A percentile compares a stretch with the other conserved stretches of the same genome.
phyloP scores from a whole-genome alignment of 768 basidiomycete genomes.

The Gelatoporia subvermispora region DNA sequence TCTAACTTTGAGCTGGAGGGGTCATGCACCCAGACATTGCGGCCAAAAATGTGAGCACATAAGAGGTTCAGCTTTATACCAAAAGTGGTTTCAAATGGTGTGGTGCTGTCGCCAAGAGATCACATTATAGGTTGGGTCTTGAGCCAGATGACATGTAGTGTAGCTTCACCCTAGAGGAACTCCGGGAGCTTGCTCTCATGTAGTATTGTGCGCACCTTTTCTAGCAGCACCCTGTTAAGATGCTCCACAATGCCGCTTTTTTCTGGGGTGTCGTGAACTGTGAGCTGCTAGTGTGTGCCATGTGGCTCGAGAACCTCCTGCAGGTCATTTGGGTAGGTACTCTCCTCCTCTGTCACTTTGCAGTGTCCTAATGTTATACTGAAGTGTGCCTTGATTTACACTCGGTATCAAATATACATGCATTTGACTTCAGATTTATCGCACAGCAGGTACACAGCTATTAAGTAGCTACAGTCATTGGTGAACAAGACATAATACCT shows the following conservation, averaged over 20 bases:
- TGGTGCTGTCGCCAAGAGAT: slow-evolving; percentile 15
- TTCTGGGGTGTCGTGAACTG: slow-evolving; percentile 34
- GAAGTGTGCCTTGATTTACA: slow-evolving; percentile 29
- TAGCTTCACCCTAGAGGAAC: slow-evolving; percentile 36
- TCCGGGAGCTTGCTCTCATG: slow-evolving; percentile 20
- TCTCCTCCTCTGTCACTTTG: slow-evolving; percentile 38
- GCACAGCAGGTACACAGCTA: slow-evolving; percentile 25
- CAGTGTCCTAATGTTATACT: slow-evolving; percentile 25
- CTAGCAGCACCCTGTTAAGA: slow-evolving; percentile 32
- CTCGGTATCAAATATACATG: slow-evolving; percentile 29
- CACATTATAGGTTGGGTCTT: slow-evolving; percentile 28
- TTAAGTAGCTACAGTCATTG: slow-evolving; percentile 21
- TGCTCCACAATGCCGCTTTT: slow-evolving; percentile 41
- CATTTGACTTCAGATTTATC: slow-evolving; percentile 28
- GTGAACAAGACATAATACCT: slow-evolving; percentile 24
- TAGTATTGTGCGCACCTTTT: slow-evolving; percentile 31
- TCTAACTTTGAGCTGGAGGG: slow-evolving; percentile 10
- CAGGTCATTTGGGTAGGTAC: slow-evolving; percentile 36
- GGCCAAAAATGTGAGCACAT: slow-evolving; percentile 1
- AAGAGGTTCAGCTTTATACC: background rate
- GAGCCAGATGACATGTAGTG: slow-evolving; percentile 30
- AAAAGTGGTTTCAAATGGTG: slow-evolving; percentile 14
- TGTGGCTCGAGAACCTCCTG: slow-evolving; percentile 21
- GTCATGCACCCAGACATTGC: slow-evolving; percentile 5
- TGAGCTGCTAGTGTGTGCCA: slow-evolving; percentile 34